A percentile compares a stretch with the other conserved stretches of the same genome.
Conservation (phyloP, 441 rosid species). For the Corymbia calophylla region DNA sequence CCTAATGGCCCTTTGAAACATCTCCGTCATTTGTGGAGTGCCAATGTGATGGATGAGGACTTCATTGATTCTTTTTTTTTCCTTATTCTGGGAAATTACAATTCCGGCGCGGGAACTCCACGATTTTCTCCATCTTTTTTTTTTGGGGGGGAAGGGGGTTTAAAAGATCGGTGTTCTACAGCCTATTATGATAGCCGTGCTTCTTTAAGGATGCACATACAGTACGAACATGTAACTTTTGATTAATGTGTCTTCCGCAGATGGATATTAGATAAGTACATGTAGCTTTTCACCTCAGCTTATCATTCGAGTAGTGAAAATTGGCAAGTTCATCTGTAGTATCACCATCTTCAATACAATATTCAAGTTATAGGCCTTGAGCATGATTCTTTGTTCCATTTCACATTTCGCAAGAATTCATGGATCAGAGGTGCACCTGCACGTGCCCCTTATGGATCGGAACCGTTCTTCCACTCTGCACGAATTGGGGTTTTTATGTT, state of each 20-base stretch:
- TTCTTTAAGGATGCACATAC: not conserved
- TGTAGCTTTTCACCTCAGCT: not conserved
- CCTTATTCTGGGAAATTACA: not conserved
- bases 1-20: not conserved
- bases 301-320: not conserved
- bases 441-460: not conserved
- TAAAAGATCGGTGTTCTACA: not conserved
- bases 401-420: not conserved
- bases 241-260: not conserved
- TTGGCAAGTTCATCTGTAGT: not conserved
- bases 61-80: not conserved
- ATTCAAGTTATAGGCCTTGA: not conserved
- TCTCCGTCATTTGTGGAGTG: not conserved
- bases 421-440: not conserved
- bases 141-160: not conserved
- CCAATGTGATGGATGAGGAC: not conserved
- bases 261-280: not conserved
- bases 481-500: not conserved
- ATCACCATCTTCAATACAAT: not conserved
- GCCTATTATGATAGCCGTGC: not conserved
- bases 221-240: not conserved
- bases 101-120: not conserved
- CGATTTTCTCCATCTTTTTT: not conserved
- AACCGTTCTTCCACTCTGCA: not conserved
- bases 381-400: not conserved